Conservation (phyloP, 768 basidiomycete genomes). For the Aureoboletus auriporus region DNA sequence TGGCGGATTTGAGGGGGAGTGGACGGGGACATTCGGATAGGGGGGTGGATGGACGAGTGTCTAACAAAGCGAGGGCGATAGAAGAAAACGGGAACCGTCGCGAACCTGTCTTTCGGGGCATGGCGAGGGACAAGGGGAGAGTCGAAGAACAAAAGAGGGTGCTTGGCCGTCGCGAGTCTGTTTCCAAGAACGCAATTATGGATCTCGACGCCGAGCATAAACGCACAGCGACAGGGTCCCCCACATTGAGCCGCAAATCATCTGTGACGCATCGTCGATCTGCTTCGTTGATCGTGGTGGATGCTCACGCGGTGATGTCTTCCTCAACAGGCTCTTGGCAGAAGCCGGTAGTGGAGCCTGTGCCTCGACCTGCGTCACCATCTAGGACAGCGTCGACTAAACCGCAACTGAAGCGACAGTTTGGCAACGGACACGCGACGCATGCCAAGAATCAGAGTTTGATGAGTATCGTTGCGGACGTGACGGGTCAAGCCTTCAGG, state of each 20-base stretch:
- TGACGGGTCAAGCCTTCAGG: conserved; percentile 44
- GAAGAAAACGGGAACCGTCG: too few relatives aligned
- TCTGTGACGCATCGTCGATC: conserved; percentile 7
- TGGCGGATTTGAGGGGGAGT: conserved; percentile 24
- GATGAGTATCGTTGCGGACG: conserved; percentile 68
- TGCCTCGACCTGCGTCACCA: neutral
- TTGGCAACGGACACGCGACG: neutral
- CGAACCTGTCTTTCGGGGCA: too few relatives aligned
- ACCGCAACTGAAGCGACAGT: too few relatives aligned
- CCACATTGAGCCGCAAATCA: neutral
- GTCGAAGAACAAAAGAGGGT: neutral
- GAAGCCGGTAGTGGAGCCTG: neutral
- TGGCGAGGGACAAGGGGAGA: too few relatives aligned
- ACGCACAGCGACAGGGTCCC: conserved; percentile 2
- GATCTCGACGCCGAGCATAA: neutral
- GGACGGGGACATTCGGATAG: conserved; percentile 28
- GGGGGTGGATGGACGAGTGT: conserved; percentile 11
- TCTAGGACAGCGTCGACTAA: too few relatives aligned
- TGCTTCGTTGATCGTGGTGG: conserved; percentile 11
- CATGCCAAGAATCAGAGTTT: conserved; percentile 34
- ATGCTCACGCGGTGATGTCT: neutral
- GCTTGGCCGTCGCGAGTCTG: neutral
- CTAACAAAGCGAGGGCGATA: too few relatives aligned
- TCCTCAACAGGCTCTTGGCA: too few relatives aligned
- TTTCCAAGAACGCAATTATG: neutral